phyloP scores from a whole-genome alignment of 148 eudicot genomes.

The Silene conica region DNA sequence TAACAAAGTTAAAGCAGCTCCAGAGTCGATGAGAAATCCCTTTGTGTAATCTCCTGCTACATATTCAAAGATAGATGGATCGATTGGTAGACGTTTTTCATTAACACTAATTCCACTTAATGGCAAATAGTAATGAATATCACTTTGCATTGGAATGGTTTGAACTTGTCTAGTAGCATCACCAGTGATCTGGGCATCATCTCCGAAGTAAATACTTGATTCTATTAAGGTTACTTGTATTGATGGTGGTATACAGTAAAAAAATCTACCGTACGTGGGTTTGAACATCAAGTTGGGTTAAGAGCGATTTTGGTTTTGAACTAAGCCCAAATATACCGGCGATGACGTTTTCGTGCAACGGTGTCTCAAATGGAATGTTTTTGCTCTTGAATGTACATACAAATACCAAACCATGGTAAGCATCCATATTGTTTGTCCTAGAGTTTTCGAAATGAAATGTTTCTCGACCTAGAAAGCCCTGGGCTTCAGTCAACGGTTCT shows the following conservation, averaged over 20 bases:
- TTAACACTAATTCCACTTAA: slow-evolving; percentile 1
- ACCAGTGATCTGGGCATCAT: slow-evolving; percentile 11
- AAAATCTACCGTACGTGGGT: slow-evolving; percentile 8
- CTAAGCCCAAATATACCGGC: slow-evolving; percentile 12
- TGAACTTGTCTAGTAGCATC: neutral
- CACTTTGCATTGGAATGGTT: neutral
- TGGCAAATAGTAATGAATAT: neutral
- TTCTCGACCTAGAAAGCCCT: slow-evolving; percentile 11
- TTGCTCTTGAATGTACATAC: slow-evolving; percentile 1
- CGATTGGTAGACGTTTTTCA: neutral
- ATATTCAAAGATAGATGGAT: slow-evolving; percentile 5
- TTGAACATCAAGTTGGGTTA: slow-evolving; percentile 13
- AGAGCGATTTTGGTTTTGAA: slow-evolving; percentile 6
- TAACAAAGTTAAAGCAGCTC: slow-evolving; percentile 7
- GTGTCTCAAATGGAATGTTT: neutral
- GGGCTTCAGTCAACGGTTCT: too few relatives aligned
- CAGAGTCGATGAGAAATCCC: slow-evolving; percentile 15
- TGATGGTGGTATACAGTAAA: slow-evolving; percentile 10
- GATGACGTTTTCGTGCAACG: neutral
- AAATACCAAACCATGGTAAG: neutral
- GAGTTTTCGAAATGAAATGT: neutral
- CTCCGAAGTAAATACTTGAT: slow-evolving; percentile 3
- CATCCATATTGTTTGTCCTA: neutral
- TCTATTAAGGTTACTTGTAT: neutral
- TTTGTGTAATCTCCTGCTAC: neutral